Base-by-base conservation (phyloP, 192 early-diverging fungal genomes). In the Coemansia sp. region DNA sequence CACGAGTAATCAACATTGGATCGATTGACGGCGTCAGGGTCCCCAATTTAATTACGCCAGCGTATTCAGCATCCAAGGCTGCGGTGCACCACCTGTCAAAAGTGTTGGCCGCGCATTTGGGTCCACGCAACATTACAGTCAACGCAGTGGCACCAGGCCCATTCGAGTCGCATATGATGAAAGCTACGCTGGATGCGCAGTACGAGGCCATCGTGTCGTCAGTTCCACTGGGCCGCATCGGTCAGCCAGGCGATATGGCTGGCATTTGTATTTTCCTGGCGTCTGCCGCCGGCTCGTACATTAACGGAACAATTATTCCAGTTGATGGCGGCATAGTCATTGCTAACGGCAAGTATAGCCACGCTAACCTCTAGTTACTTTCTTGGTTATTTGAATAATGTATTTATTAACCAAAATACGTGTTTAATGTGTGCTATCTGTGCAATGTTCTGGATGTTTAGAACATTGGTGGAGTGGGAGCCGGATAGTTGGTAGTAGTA, bases 1-100 rank as follows among this genome's bases (percentile, higher is more conserved):
- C 89, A 2, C 79, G 88, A 14, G 86, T 98, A n/a, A 96, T 98
- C 82, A 98, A 96, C 73, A 91, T 98, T 69, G 89, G 91, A 4
- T 90, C 85, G 3, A 81, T 94, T 56, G 88, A 89, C 37, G 88
- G 89, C 11, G 59, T 88, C 35, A 79, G 66, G 22, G 74, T 84
- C 32, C 77, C 86, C 2, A 23, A 29, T 0, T 70, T 77, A 21
- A 79, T 87, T 25, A 88, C 84, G 9, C 87, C 87, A 55, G 91
- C 91, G 6, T 93, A 93, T 65, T 82, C 88, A 37, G 85, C 88
- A 24, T 90, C 89, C 21, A 93, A 93, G 76, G 92, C 90, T 0
- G 92, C 86, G 0, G 67, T 91, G 19, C 89, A 91, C 65, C 92
- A 93, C 41, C 55, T 93, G 65, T 88, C 89, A 0, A 67, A 82